These are phyloP conservation scores for Obelidium mucronatum DNA, from an alignment of 192 early-diverging fungal genomes.

Conservation along the genomic window DNA sequence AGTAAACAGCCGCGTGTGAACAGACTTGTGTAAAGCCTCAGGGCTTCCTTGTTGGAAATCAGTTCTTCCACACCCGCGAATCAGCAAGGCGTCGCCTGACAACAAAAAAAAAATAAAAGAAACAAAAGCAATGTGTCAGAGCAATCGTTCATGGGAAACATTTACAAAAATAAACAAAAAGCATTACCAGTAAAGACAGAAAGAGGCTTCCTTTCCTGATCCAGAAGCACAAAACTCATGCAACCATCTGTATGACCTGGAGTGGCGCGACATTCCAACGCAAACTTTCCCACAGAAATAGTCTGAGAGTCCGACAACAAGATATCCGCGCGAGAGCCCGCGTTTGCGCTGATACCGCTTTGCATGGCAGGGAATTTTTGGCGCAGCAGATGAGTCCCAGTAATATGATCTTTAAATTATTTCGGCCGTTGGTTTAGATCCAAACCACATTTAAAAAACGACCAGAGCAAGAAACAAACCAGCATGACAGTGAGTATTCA, in stretches of 20 bases:
- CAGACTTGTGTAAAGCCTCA: slow-evolving; percentile 27
- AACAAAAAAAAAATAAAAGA: no score
- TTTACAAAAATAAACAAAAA: no score
- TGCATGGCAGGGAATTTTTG: slow-evolving; percentile 20
- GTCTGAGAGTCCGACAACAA: slow-evolving; percentile 3
- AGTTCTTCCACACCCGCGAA: slow-evolving; percentile 41
- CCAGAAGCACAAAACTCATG: slow-evolving; percentile 33
- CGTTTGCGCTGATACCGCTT: slow-evolving; percentile 15
- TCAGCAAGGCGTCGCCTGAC: slow-evolving; percentile 38
- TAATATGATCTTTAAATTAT: slow-evolving; percentile 24
- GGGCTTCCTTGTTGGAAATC: slow-evolving; percentile 41
- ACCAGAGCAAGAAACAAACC: not conserved
- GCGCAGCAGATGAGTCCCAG: slow-evolving; percentile 21
- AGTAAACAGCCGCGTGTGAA: slow-evolving; percentile 32
- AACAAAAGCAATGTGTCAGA: no score
- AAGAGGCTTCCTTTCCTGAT: not conserved
- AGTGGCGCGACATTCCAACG: slow-evolving; percentile 28
- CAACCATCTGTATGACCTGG: slow-evolving; percentile 42
- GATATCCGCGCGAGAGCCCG: slow-evolving; percentile 20
- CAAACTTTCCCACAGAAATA: slow-evolving; percentile 17
- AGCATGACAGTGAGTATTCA: slow-evolving; percentile 45
- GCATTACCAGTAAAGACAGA: slow-evolving; percentile 35
- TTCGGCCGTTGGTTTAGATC: not conserved
- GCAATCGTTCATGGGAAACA: no score
- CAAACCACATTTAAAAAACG: no score